These are phyloP conservation scores for Xylaria sp. DNA, from an alignment of 2,329 filamentous ascomycete species.

Conservation along the genomic window DNA sequence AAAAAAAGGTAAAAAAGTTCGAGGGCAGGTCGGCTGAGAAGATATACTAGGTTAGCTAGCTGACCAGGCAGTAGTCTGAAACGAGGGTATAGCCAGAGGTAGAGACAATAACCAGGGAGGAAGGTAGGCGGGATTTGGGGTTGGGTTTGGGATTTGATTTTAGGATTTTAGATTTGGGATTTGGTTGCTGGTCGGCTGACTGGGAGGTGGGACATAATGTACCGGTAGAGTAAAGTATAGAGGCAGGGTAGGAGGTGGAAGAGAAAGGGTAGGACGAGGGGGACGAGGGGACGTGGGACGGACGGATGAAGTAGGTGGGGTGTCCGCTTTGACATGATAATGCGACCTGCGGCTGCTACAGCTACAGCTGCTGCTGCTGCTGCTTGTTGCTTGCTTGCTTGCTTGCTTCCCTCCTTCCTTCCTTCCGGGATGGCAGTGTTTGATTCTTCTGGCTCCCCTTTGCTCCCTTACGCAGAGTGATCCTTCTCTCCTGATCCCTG, in stretches of 20 bases:
- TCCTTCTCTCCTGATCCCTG: neutral
- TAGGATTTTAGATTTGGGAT: slow-evolving; percentile 13
- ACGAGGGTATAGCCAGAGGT: neutral
- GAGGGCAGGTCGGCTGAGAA: neutral
- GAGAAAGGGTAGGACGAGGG: slow-evolving; percentile 10
- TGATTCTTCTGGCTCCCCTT: too few species aligned
- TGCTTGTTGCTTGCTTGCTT: slow-evolving; percentile 8
- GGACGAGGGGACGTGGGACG: slow-evolving; percentile 10
- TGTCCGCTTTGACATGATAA: slow-evolving; percentile 33
- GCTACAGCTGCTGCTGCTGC: slow-evolving; percentile 33
- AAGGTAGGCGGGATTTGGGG: neutral
- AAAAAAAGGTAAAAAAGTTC: neutral
- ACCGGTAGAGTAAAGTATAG: neutral
- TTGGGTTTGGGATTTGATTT: slow-evolving; percentile 16
- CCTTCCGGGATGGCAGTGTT: too few species aligned
- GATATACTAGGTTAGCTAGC: neutral
- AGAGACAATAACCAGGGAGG: neutral
- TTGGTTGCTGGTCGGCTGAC: slow-evolving; percentile 20
- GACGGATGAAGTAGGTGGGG: slow-evolving; percentile 22
- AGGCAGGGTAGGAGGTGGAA: neutral
- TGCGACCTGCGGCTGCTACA: slow-evolving; percentile 18
- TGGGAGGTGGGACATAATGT: slow-evolving; percentile 26
- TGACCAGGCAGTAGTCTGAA: neutral
- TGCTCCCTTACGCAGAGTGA: too few species aligned
- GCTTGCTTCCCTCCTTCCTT: neutral